Base-by-base conservation (phyloP, 1,284 basidiomycete genomes). In the Hypsizygus ulmarius region DNA sequence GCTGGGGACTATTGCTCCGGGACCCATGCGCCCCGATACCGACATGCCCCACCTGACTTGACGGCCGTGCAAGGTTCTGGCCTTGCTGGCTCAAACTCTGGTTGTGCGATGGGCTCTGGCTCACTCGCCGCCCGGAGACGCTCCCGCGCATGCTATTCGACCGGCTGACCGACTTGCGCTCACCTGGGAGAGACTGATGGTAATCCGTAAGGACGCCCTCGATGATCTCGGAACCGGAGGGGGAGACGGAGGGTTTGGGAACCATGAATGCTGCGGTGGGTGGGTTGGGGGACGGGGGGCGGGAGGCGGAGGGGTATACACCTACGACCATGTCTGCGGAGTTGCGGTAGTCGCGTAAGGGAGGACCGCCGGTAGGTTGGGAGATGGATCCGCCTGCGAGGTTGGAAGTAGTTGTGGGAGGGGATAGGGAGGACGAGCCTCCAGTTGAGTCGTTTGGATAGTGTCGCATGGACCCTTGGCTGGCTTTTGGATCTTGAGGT, bases 161-260 rank as follows among this genome's bases (percentile, higher is more conserved):
- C 29, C 71, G 62, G 46, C 69, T 71, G 14, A 71, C 61, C 11
- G 64, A 63, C 58, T 79, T 81, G 16, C 84, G 75, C 66, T 97
- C 94, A 2, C 91, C 92, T 1, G 93, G 94, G 65, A 97, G 81
- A 0, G 87, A 83, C 60, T 94, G 92, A 12, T 85, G 80, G 60
- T 97, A 97, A 54, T 84, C 78, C 3, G 73, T 74, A 7, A 94
- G 65, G 1, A 94, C 84, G n/a, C 86, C 79, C 57, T 90, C 87
- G 4, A 76, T 64, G 8, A 66, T 57, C 19, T 71, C 72, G 30
- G 64, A 48, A 3, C 63, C 64, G 6, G 68, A 55, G 1, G 67
- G 63, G 9, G 65, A 54, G 8, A 55, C 76, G 0, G 81, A 74
- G 5, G 75, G 62, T 45, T 81, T 73, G 7, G 84, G 90, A 25